These are phyloP conservation scores for Phyllosticta ampelicida DNA, from an alignment of 2,329 filamentous ascomycete genomes.

Conservation along the genomic window DNA sequence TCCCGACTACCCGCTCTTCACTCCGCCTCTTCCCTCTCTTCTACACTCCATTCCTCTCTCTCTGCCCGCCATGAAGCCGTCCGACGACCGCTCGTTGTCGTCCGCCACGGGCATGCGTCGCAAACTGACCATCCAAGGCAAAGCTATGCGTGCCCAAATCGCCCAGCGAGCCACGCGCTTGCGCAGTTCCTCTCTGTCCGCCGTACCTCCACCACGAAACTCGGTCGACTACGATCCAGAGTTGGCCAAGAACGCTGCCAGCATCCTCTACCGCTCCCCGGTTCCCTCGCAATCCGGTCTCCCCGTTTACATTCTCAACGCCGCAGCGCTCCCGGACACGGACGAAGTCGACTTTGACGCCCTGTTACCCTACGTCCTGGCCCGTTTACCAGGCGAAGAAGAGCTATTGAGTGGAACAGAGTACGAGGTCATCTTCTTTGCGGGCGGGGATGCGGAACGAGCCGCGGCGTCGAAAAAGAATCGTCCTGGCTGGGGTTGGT, in stretches of 20 bases:
- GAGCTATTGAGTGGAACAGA: constrained; percentile 43
- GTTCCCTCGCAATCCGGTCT: constrained; percentile 38
- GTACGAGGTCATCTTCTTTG: constrained; percentile 48
- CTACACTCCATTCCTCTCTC: neutral
- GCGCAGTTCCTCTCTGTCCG: constrained; percentile 35
- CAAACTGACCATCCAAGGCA: constrained; percentile 7
- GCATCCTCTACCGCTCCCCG: constrained; percentile 44
- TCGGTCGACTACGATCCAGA: constrained; percentile 38
- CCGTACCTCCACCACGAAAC: constrained; percentile 35
- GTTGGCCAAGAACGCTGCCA: constrained; percentile 40
- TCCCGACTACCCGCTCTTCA: neutral
- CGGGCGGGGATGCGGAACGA: constrained; percentile 37
- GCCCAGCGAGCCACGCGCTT: constrained; percentile 21
- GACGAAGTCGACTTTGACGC: constrained; percentile 44
- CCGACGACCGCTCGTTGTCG: neutral
- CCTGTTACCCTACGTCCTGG: constrained; percentile 45
- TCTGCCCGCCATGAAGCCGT: neutral
- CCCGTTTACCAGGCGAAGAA: constrained; percentile 44
- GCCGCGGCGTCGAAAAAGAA: constrained; percentile 29
- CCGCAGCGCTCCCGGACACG: constrained; percentile 45
- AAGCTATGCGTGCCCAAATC: constrained; percentile 25
- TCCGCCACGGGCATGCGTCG: constrained; percentile 8
- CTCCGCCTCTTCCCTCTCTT: neutral
- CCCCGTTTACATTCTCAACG: constrained; percentile 45
- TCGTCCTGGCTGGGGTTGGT: constrained; percentile 45